Percentiles rank a stretch among this genome's conserved stretches.
Evolutionary conservation across 768 basidiomycete genomes (phyloP).

Genomic region (Tulasnella sp.): DNA sequence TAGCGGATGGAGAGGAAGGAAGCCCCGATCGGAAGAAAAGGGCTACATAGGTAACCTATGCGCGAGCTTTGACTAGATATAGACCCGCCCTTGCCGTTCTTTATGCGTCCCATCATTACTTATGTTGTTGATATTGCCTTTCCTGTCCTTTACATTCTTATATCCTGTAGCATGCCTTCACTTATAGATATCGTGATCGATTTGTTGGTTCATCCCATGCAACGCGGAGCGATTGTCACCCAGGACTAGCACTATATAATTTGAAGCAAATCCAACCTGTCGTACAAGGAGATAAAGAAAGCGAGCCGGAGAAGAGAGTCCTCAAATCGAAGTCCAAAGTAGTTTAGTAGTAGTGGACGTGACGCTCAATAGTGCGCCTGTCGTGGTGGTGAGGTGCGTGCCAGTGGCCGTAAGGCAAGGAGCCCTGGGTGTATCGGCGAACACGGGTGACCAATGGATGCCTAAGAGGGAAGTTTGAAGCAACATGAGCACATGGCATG

Average conservation of each 20-base stretch:
- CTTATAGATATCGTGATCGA: background rate
- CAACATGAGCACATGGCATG: background rate
- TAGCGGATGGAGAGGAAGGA: background rate
- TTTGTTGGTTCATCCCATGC: background rate
- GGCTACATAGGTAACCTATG: background rate
- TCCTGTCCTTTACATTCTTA: background rate
- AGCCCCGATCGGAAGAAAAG: constrained; percentile 6
- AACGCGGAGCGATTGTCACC: background rate
- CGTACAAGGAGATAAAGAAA: background rate
- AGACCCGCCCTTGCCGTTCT: too few species aligned
- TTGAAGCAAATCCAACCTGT: background rate
- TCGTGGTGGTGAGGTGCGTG: background rate
- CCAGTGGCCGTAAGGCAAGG: background rate
- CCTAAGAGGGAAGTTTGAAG: constrained; percentile 34
- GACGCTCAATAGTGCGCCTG: constrained; percentile 16
- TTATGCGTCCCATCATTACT: too few species aligned
- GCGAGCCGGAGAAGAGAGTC: background rate
- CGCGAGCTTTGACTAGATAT: background rate
- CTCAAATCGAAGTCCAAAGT: background rate
- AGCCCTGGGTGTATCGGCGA: constrained; percentile 43
- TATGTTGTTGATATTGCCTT: too few species aligned
- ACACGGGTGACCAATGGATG: constrained; percentile 75
- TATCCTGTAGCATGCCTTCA: background rate
- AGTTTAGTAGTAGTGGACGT: constrained; percentile 20
- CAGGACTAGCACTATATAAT: background rate